Evolutionary conservation across 192 early-diverging fungal species (phyloP).

Genomic region (Chytriomyces confervae): DNA sequence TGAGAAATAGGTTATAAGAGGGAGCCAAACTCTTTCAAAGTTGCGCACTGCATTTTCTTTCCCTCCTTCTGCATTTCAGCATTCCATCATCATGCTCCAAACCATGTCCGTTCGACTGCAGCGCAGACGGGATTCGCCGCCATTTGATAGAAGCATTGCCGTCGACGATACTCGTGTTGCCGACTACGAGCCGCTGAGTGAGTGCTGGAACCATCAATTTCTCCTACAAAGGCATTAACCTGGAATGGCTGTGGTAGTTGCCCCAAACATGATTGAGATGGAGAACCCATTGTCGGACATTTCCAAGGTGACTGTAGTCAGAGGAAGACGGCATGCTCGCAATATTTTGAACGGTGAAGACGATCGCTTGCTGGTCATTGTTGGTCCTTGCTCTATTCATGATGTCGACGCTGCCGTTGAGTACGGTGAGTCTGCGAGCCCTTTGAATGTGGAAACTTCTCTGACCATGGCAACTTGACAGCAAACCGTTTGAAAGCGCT

Average conservation of each 20-base stretch:
- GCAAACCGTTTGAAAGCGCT: constrained; percentile 37
- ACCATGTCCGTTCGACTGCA: too few relatives aligned
- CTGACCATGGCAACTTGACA: neutral
- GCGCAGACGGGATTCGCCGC: too few relatives aligned
- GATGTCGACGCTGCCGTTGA: constrained; percentile 84
- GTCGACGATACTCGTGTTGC: constrained; percentile 84
- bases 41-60: too few relatives aligned
- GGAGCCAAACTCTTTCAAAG: too few relatives aligned
- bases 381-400: constrained; percentile 98
- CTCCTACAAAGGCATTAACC: neutral
- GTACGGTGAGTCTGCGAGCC: constrained; percentile 58
- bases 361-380: constrained; percentile 90
- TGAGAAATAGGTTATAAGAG: too few relatives aligned
- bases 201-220: neutral
- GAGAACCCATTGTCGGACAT: constrained; percentile 67
- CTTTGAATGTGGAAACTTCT: constrained; percentile 23
- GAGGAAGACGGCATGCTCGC: constrained; percentile 46
- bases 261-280: constrained; percentile 80
- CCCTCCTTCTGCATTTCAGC: too few relatives aligned
- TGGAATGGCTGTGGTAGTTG: constrained; percentile 38
- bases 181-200: constrained; percentile 80
- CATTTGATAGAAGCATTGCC: constrained; percentile 12
- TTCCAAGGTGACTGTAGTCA: constrained; percentile 22
- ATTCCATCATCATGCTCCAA: too few relatives aligned
- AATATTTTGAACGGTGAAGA: constrained; percentile 77